Percentiles rank a stretch among this genome's conserved stretches.
These are phyloP conservation scores for Beauveria sp. DNA, from an alignment of 2,329 filamentous ascomycete genomes.

Conservation along the genomic window DNA sequence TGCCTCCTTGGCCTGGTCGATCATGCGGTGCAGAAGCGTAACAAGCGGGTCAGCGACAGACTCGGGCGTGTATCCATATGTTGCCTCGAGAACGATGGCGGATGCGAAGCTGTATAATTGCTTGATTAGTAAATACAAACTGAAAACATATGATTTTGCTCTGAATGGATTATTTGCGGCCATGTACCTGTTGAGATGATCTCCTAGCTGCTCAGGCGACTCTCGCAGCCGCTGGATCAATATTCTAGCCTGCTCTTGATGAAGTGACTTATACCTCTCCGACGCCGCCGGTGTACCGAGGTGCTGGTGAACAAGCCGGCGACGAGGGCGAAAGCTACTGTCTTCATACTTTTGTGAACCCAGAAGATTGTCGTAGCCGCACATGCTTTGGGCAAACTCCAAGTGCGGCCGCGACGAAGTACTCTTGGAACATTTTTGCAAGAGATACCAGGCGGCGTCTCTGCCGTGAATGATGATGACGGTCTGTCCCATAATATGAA, in stretches of 20 bases:
- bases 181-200: constrained; percentile 14
- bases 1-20: not conserved
- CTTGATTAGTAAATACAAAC: not conserved
- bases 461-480: constrained; percentile 32
- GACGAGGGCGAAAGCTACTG: constrained; percentile 15
- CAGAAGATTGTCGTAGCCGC: constrained; percentile 19
- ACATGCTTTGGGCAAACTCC: constrained; percentile 21
- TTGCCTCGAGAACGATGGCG: constrained; percentile 10
- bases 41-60: constrained; percentile 16
- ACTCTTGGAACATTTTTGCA: constrained; percentile 26
- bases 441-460: constrained; percentile 25
- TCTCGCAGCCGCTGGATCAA: constrained; percentile 10
- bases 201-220: constrained; percentile 9
- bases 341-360: constrained; percentile 17
- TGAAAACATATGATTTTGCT: no score
- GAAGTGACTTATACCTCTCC: constrained; percentile 13
- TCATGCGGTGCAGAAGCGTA: constrained; percentile 11
- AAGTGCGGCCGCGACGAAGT: constrained; percentile 21
- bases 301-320: constrained; percentile 21
- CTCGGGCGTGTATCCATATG: constrained; percentile 16
- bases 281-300: constrained; percentile 21
- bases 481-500: constrained; percentile 21
- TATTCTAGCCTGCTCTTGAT: constrained; percentile 10
- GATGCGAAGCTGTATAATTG: constrained; percentile 13
- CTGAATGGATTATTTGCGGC: no score